Conservation (phyloP, 2,329 filamentous ascomycete genomes). For the Chrysosporium queenslandicum region DNA sequence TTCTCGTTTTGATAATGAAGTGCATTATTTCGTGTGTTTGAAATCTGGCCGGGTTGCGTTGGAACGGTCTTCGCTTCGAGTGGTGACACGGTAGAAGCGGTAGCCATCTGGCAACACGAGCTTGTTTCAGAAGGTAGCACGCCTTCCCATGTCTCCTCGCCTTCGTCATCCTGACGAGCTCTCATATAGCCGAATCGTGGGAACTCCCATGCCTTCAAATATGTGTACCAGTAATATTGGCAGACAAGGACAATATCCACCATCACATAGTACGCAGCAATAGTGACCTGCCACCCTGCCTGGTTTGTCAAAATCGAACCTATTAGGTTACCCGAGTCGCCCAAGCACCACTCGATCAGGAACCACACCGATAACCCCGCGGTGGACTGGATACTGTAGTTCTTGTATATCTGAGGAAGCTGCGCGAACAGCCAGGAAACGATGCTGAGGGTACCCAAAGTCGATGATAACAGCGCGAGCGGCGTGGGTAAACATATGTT, state of each 20-base stretch:
- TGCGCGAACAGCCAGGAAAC: constrained; percentile 60
- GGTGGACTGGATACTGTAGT: constrained; percentile 53
- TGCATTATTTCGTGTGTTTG: constrained; percentile 20
- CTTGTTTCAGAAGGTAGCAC: constrained; percentile 29
- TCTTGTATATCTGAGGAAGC: constrained; percentile 60
- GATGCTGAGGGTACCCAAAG: constrained; percentile 53
- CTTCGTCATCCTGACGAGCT: constrained; percentile 22
- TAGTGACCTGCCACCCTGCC: constrained; percentile 56
- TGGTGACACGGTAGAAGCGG: constrained; percentile 18
- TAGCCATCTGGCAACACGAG: constrained; percentile 18
- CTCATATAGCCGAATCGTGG: constrained; percentile 24
- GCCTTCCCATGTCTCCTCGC: constrained; percentile 28
- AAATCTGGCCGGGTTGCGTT: constrained; percentile 20
- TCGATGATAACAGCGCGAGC: constrained; percentile 51
- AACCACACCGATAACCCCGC: constrained; percentile 57
- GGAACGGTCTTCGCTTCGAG: constrained; percentile 26
- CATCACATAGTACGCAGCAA: constrained; percentile 56
- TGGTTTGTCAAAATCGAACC: constrained; percentile 55
- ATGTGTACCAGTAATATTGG: constrained; percentile 58
- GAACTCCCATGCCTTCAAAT: constrained; percentile 43
- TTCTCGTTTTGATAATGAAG: constrained; percentile 31
- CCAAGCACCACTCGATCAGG: constrained; percentile 55
- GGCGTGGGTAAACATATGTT: constrained; percentile 55
- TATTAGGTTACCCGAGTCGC: constrained; percentile 53
- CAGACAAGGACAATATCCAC: constrained; percentile 53